Percentiles rank a stretch among this genome's conserved stretches.
Evolutionary conservation across 2,329 filamentous ascomycete genomes (phyloP).

Genomic region (Ophiostoma ips): DNA sequence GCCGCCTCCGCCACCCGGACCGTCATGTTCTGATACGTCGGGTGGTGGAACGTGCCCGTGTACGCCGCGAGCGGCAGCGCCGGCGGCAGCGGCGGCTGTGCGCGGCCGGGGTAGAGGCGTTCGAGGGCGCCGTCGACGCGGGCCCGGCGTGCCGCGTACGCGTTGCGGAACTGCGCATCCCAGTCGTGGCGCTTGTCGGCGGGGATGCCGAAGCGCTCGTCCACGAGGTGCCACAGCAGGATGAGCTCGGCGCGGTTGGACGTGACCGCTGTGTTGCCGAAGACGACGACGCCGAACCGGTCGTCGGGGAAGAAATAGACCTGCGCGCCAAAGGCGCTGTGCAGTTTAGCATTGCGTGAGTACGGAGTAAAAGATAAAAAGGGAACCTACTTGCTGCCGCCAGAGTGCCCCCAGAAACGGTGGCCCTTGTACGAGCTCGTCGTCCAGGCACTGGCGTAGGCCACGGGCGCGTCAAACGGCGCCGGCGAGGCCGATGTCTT

Average conservation of each 20-base stretch:
- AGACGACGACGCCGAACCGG: constrained; percentile 27
- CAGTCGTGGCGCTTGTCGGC: constrained; percentile 24
- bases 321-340: constrained; percentile 26
- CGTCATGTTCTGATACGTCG: constrained; percentile 26
- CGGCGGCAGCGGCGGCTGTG: constrained; percentile 22
- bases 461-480: constrained; percentile 19
- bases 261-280: constrained; percentile 30
- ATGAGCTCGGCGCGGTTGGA: constrained; percentile 23
- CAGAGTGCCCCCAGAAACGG: constrained; percentile 27
- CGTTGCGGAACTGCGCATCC: constrained; percentile 15
- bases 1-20: constrained; percentile 7
- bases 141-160: background rate
- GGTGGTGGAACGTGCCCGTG: constrained; percentile 30
- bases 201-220: constrained; percentile 25
- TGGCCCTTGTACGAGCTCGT: constrained; percentile 28
- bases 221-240: constrained; percentile 26
- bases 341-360: background rate
- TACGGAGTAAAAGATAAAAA: background rate
- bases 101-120: constrained; percentile 24
- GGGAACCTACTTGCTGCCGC: constrained; percentile 23
- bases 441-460: constrained; percentile 29
- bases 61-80: constrained; percentile 23
- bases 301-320: constrained; percentile 31
- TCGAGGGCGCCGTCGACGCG: constrained; percentile 21
- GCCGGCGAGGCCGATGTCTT: constrained; percentile 9